Conservation (phyloP, 2,329 filamentous ascomycete species). For the Tolypocladium tundrense region DNA sequence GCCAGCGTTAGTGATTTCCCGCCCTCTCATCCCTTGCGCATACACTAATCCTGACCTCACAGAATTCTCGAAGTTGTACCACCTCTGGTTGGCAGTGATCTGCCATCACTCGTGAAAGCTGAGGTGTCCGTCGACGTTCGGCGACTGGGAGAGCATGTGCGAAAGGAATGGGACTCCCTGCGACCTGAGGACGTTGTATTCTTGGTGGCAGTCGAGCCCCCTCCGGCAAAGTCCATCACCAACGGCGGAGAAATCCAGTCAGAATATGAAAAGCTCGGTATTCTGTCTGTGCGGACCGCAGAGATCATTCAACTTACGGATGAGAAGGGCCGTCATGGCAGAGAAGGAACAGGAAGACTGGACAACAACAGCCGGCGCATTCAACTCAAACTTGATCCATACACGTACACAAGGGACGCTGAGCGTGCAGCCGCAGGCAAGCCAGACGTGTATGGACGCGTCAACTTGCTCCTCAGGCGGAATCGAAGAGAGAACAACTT, state of each 20-base stretch:
- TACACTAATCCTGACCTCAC: constrained; percentile 3
- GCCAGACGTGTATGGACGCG: constrained; percentile 66
- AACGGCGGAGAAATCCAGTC: constrained; percentile 38
- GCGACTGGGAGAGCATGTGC: constrained; percentile 63
- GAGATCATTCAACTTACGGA: constrained; percentile 81
- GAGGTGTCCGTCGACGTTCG: constrained; percentile 81
- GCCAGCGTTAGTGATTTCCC: constrained; percentile 43
- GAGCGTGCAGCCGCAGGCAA: constrained; percentile 56
- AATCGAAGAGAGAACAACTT: constrained; percentile 94
- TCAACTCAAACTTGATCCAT: constrained; percentile 71
- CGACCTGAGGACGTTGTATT: constrained; percentile 85
- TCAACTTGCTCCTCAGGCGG: constrained; percentile 80
- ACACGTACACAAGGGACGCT: constrained; percentile 67
- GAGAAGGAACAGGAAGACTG: constrained; percentile 48
- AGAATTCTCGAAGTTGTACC: constrained; percentile 75
- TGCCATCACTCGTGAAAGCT: constrained; percentile 74
- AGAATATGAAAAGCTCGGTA: constrained; percentile 51
- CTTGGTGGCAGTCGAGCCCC: constrained; percentile 63
- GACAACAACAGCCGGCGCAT: constrained; percentile 64
- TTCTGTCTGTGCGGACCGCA: constrained; percentile 67
- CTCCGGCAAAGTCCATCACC: constrained; percentile 36
- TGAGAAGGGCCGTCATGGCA: constrained; percentile 66
- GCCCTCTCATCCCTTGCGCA: neutral
- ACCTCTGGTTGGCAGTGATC: constrained; percentile 69
- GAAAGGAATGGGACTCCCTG: constrained; percentile 82